Conservation (phyloP, 2,329 filamentous ascomycete species). For the Clonostachys rosea region DNA sequence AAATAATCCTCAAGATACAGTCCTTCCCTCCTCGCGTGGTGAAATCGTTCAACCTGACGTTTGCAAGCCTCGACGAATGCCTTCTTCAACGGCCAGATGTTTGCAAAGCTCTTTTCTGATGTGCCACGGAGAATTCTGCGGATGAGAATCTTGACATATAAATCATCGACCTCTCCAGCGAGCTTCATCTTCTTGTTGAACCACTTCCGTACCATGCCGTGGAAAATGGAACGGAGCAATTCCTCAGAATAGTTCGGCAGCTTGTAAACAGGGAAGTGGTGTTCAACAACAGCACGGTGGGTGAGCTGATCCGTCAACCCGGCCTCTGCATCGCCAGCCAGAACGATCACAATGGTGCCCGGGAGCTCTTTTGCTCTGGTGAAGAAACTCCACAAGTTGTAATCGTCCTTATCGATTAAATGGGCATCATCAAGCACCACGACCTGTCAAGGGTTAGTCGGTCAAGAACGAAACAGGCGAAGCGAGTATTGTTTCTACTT, state of each 20-base stretch:
- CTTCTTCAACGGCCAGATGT: slow-evolving; percentile 4
- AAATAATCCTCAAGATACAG: slow-evolving; percentile 36
- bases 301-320: slow-evolving; percentile 3
- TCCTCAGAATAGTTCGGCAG: slow-evolving; percentile 4
- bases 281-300: slow-evolving; percentile 9
- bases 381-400: slow-evolving; percentile 18
- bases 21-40: slow-evolving; percentile 9
- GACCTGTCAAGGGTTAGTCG: slow-evolving; percentile 11
- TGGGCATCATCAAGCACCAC: slow-evolving; percentile 19
- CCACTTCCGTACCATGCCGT: slow-evolving; percentile 1
- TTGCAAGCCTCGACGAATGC: slow-evolving; percentile 2
- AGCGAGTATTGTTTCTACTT: slow-evolving; percentile 9
- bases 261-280: slow-evolving; percentile 13
- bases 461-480: background rate
- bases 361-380: slow-evolving; percentile 14
- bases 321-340: slow-evolving; percentile 17
- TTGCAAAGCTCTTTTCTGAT: slow-evolving; percentile 16
- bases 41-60: slow-evolving; percentile 2
- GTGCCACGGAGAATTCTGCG: slow-evolving; percentile 38
- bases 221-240: slow-evolving; percentile 3
- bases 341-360: slow-evolving; percentile 17
- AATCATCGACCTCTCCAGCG: slow-evolving; percentile 1
- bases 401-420: slow-evolving; percentile 16
- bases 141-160: slow-evolving; percentile 22
- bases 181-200: slow-evolving; percentile 5